Conservation (phyloP, 768 basidiomycete species). For the Mycena galopus region DNA sequence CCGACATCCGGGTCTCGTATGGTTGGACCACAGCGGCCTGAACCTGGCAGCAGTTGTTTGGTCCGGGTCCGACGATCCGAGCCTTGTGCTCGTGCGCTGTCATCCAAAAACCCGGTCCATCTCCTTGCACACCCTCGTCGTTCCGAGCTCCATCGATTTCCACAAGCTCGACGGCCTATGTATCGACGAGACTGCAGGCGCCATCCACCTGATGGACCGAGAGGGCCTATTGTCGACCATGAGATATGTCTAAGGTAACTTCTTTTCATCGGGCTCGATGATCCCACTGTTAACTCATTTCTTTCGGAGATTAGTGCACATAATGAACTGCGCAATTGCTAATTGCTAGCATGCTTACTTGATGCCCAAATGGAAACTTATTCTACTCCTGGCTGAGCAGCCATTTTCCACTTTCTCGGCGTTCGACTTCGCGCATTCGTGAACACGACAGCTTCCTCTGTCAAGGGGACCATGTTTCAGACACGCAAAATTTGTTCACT, state of each 20-base stretch:
- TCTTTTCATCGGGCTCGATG: too few relatives aligned
- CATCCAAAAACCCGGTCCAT: slow-evolving; percentile 7
- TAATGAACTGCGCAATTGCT: too few relatives aligned
- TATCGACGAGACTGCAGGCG: slow-evolving; percentile 25
- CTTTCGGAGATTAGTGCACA: too few relatives aligned
- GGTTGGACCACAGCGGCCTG: slow-evolving; percentile 32
- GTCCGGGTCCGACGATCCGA: background rate
- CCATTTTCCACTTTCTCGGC: too few relatives aligned
- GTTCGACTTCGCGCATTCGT: too few relatives aligned
- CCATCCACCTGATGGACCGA: slow-evolving; percentile 8
- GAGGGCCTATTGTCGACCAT: slow-evolving; percentile 6
- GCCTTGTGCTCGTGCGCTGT: slow-evolving; percentile 29
- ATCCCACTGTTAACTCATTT: too few relatives aligned
- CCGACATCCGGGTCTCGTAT: background rate
- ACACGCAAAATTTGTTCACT: too few relatives aligned
- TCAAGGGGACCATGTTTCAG: too few relatives aligned
- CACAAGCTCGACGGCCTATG: background rate
- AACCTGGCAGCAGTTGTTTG: background rate
- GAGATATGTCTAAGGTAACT: slow-evolving; percentile 2
- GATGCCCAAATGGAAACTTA: too few relatives aligned
- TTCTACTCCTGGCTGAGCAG: too few relatives aligned
- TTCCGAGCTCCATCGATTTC: slow-evolving; percentile 3
- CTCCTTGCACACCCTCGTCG: slow-evolving; percentile 9
- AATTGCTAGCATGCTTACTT: too few relatives aligned
- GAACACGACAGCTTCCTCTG: too few relatives aligned